phyloP scores from a whole-genome alignment of 2,329 filamentous ascomycete genomes.

The Fusarium agapanthi region DNA sequence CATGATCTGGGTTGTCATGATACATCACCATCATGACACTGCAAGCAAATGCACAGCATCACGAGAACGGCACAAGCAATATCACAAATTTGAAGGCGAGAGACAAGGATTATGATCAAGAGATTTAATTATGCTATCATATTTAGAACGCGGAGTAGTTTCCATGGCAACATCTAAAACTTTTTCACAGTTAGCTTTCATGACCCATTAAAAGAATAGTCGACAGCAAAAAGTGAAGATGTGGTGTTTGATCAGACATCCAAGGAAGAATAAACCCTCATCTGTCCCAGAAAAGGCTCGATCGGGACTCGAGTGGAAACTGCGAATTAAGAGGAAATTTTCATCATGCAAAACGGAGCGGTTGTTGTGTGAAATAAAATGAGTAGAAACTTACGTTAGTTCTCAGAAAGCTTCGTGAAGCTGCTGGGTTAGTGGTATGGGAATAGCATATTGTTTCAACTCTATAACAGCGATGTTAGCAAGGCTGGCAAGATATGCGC shows the following conservation, averaged over 20 bases:
- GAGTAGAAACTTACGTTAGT: slow-evolving; percentile 30
- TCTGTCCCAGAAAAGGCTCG: slow-evolving; percentile 74
- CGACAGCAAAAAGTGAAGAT: slow-evolving; percentile 20
- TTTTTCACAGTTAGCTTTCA: slow-evolving; percentile 39
- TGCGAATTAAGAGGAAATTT: slow-evolving; percentile 82
- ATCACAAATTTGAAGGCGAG: neutral
- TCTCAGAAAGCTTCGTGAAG: neutral
- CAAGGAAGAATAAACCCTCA: slow-evolving; percentile 78
- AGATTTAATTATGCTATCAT: neutral
- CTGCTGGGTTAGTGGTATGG: slow-evolving; percentile 14
- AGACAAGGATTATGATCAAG: neutral
- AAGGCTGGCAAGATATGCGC: slow-evolving; percentile 8
- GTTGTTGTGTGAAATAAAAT: slow-evolving; percentile 4
- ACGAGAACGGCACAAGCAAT: neutral
- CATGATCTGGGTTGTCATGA: neutral
- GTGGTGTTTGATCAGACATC: slow-evolving; percentile 70
- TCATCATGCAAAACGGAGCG: slow-evolving; percentile 66
- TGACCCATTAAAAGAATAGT: neutral
- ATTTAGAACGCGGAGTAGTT: neutral
- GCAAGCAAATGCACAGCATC: neutral
- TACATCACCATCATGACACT: neutral
- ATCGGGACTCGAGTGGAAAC: slow-evolving; percentile 83
- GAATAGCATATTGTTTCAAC: slow-evolving; percentile 4
- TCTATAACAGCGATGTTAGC: slow-evolving; percentile 37
- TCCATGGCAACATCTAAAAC: slow-evolving; percentile 2